Base-by-base conservation (phyloP, 352 stramenopile genomes). In the Hyaloperonospora brassicae region DNA sequence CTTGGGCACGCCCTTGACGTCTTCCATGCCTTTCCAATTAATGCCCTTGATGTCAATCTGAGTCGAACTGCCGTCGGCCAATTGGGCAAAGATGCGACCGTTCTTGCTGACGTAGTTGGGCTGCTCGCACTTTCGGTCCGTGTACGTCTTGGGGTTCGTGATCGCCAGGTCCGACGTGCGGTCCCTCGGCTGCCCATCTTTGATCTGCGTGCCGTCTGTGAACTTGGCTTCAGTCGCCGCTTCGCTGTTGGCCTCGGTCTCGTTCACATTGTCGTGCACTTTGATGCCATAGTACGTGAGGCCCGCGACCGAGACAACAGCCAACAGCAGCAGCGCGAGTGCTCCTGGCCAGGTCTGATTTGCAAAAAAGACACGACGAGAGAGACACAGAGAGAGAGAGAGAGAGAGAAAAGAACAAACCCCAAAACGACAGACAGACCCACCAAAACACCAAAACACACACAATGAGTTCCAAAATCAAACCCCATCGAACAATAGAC, bases 1-100 rank as follows among this genome's bases (percentile, higher is more conserved):
- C 52, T 85, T 85, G 31, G 76, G 75, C 22, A 91, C 73, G 45
- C 77, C 76, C 42, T 83, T 77, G 34, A 47, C 69, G 66, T 82
- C 70, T 63, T 93, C 59, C 79, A 91, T 88, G 43, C 83, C 83
- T 35, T 87, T 72, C 83, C 83, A 93, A 68, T 89, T 93, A 46
- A 91, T 65, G 45, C 83, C 83, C 64, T 93, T 93, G 55, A 93
- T 84, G 54, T 87, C 74, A 17, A 93, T 64, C 58, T 85, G 72
- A 35, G 76, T 74, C 30, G 82, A 70, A 25, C 66, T 76, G 45
- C 72, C 76, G 34, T 72, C 64, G 25, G 66, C 67, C 46, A 83
- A 63, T 34, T 77, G 63, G 0, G 80, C 82, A 30, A 76, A 73
- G 51, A 93, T 89, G 48, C 63, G 64, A 35, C 79, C 79, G 39